phyloP scores from a whole-genome alignment of 2,329 filamentous ascomycete species.

The Cordyceps sp. region DNA sequence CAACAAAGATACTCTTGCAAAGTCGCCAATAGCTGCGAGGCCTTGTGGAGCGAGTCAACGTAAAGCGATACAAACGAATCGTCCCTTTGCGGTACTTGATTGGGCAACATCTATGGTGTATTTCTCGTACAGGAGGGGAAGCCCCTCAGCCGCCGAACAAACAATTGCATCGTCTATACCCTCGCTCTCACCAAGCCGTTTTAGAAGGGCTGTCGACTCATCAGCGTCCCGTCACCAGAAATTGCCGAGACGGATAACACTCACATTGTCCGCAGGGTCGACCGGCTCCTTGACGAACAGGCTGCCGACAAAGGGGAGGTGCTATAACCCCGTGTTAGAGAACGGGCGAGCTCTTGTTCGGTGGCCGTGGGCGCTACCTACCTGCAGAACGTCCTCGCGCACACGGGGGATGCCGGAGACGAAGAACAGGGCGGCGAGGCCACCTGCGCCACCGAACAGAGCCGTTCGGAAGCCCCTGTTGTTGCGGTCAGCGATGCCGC shows the following conservation, averaged over 20 bases:
- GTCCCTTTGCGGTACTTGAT: no score
- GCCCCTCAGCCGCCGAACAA: no score
- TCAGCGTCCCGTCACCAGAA: slow-evolving; percentile 7
- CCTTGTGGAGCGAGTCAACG: no score
- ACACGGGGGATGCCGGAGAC: slow-evolving; percentile 45
- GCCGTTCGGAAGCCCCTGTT: slow-evolving; percentile 14
- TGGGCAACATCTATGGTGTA: no score
- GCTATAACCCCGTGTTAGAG: slow-evolving; percentile 17
- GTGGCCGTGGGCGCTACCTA: slow-evolving; percentile 13
- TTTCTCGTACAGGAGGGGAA: no score
- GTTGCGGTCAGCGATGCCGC: not conserved
- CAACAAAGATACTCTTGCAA: no score
- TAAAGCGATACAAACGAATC: no score
- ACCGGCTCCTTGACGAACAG: slow-evolving; percentile 37
- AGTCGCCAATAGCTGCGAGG: no score
- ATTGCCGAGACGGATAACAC: slow-evolving; percentile 10
- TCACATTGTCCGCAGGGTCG: slow-evolving; percentile 45
- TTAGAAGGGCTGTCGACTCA: slow-evolving; percentile 21
- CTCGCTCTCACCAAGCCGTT: no score
- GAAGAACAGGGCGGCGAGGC: slow-evolving; percentile 41
- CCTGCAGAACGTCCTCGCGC: slow-evolving; percentile 40
- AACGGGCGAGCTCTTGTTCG: not conserved
- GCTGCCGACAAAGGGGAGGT: slow-evolving; percentile 34
- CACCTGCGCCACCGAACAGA: slow-evolving; percentile 39
- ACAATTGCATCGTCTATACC: no score